Evolutionary conservation across 495 filamentous ascomycete species (phyloP).

Genomic region (Cladorrhinum samala): DNA sequence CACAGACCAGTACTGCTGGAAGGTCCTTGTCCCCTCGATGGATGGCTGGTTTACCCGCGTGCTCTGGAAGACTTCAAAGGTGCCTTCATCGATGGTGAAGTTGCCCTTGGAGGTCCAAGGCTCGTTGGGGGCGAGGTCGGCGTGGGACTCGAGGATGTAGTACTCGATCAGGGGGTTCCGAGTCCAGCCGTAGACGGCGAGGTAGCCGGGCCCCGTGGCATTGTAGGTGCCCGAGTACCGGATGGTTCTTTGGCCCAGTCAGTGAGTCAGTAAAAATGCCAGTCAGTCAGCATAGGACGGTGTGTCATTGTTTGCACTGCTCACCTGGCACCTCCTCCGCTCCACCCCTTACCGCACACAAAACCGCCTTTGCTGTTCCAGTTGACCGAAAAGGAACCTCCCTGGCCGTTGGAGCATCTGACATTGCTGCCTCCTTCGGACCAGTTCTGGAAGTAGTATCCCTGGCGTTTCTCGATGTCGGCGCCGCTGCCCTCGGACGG

Average conservation of each 20-base stretch:
- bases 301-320: background rate
- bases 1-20: constrained; percentile 59
- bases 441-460: constrained; percentile 59
- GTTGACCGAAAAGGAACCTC: constrained; percentile 46
- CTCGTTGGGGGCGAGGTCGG: constrained; percentile 48
- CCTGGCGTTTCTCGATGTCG: constrained; percentile 9
- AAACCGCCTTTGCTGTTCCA: constrained; percentile 53
- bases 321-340: constrained; percentile 44
- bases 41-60: constrained; percentile 54
- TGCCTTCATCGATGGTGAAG: constrained; percentile 48
- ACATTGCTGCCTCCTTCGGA: constrained; percentile 51
- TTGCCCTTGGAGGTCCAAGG: constrained; percentile 49
- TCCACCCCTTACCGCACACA: constrained; percentile 58
- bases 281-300: no score
- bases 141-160: constrained; percentile 58
- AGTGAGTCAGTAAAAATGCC: no score
- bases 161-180: constrained; percentile 57
- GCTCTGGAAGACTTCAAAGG: constrained; percentile 51
- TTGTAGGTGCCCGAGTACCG: constrained; percentile 50
- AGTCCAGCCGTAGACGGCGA: constrained; percentile 63
- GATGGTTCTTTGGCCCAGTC: constrained; percentile 30
- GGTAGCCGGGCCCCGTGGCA: constrained; percentile 53
- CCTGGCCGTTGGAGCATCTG: constrained; percentile 48
- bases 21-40: constrained; percentile 55
- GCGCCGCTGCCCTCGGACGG: background rate